Base-by-base conservation (phyloP, 2,329 filamentous ascomycete genomes). In the Trichothecium roseum region DNA sequence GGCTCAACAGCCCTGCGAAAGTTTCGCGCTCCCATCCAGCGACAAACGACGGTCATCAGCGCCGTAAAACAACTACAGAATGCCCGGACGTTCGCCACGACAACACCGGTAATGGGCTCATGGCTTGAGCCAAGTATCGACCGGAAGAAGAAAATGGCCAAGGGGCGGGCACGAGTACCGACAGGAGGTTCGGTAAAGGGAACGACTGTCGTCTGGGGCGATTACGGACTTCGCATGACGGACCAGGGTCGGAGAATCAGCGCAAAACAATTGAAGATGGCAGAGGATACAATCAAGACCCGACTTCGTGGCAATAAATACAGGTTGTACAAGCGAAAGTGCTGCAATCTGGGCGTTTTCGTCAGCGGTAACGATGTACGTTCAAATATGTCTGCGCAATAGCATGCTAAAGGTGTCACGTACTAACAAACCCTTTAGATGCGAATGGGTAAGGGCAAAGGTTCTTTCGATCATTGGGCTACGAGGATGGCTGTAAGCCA, bases 371-470 rank as follows among this genome's bases (percentile, higher is more conserved):
- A 96, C 53, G 91, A 98, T 64, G 78, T 81, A 51, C 47, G 72
- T 30, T 34, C 18, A 12, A 14, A n/a, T 8, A 28, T 13, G n/a
- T n/a, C n/a, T n/a, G n/a, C n/a, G n/a, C 18, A 17, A 28, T 22
- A 16, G n/a, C n/a, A 35, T 26, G 6, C 35, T 12, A 15, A 10
- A 10, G 13, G 14, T 3, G 15, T n/a, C 18, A 10, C 15, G 15
- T 16, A 13, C 37, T 44, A 30, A 42, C 34, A 16, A 32, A 7
- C 2, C 37, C 36, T 32, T 6, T 45, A 81, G 77, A 82, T 86
- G 58, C 82, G 91, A 74, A 98, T 98, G 93, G 91, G 91, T 58
- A 98, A 96, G 64, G 91, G 91, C 63, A 98, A 98, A 59, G 91
- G 91, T 48, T 84, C 81, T 42, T 96, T 98, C 55, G 91, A 98